Evolutionary conservation across 2,329 filamentous ascomycete species (phyloP), one percentile per base, ranked within the genome.

Genomic region (Fusarium tanahbumbuense): DNA sequence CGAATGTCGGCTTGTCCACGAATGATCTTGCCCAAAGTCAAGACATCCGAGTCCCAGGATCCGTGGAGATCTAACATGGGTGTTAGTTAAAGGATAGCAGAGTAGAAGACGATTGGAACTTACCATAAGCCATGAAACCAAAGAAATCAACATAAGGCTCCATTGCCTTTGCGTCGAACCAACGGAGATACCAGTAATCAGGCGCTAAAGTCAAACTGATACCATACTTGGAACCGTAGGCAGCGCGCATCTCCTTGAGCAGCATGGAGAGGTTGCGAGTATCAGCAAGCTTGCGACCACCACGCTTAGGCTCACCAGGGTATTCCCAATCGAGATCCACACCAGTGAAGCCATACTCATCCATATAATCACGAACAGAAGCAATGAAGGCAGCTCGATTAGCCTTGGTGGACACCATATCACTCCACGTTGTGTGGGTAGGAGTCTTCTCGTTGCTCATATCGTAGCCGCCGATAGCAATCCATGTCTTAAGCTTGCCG

Each of bases 271-370:
- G 77, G 64, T 85, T 84, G 3, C 58, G 57, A 0, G 69, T 78
- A 62, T 86, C 83, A 1, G 56, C 56, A 30, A 63, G 62, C 4
- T 68, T 64, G 0, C 65, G 61, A 0, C 83, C 83, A 10, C 80
- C 81, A 1, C 82, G 76, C 6, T 78, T 76, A 48, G 60, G 45
- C n/a, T 62, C 67, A n/a, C 60, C 80, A 0, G 83, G 83, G 57
- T 81, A 84, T 53, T 85, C 82, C 83, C 83, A 85, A 60, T 85
- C 82, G 0, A 85, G 59, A 57, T 86, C 83, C 4, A 82, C 76
- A 4, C 83, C 83, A 12, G 63, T n/a, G 9, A 76, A 75, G 6
- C 56, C 70, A 28, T 76, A 73, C 16, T 52, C 59, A 2, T 52
- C 28, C 67, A 76, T 71, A 0, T 73, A 71, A 2, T 15, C 47